Conservation (phyloP, 768 basidiomycete genomes). For the Hemileccinum rubropunctum region DNA sequence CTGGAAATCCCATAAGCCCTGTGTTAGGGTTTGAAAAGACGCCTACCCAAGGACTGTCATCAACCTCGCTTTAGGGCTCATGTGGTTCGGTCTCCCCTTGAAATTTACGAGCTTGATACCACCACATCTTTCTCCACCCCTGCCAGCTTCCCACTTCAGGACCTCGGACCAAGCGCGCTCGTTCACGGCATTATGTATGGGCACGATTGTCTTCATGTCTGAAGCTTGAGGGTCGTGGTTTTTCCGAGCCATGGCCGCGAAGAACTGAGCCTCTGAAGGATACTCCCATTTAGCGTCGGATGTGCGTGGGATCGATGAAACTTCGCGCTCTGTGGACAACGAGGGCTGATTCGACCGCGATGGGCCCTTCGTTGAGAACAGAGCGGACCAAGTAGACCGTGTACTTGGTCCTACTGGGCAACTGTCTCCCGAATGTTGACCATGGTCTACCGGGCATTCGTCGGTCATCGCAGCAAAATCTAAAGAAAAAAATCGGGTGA, state of each 20-base stretch:
- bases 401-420: constrained; percentile 70
- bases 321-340: constrained; percentile 73
- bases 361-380: constrained; percentile 19
- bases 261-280: constrained; percentile 98
- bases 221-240: constrained; percentile 79
- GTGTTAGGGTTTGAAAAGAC: background rate
- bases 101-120: constrained; percentile 84
- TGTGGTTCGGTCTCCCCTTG: constrained; percentile 80
- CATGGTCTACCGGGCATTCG: constrained; percentile 52
- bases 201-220: constrained; percentile 97
- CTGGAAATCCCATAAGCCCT: constrained; percentile 39
- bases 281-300: constrained; percentile 88
- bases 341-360: constrained; percentile 15
- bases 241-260: constrained; percentile 93
- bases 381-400: constrained; percentile 42
- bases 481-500: background rate
- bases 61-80: constrained; percentile 76
- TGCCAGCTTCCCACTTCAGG: constrained; percentile 75
- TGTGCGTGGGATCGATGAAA: constrained; percentile 83
- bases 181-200: constrained; percentile 99
- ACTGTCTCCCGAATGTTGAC: constrained; percentile 28
- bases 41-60: constrained; percentile 85
- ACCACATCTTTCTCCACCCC: constrained; percentile 81
- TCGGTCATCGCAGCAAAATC: constrained; percentile 27
- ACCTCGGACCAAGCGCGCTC: constrained; percentile 88